A percentile compares a stretch with the other conserved stretches of the same genome.
Conservation (phyloP, 2,329 filamentous ascomycete genomes). For the Pseudogymnoascus sp. region DNA sequence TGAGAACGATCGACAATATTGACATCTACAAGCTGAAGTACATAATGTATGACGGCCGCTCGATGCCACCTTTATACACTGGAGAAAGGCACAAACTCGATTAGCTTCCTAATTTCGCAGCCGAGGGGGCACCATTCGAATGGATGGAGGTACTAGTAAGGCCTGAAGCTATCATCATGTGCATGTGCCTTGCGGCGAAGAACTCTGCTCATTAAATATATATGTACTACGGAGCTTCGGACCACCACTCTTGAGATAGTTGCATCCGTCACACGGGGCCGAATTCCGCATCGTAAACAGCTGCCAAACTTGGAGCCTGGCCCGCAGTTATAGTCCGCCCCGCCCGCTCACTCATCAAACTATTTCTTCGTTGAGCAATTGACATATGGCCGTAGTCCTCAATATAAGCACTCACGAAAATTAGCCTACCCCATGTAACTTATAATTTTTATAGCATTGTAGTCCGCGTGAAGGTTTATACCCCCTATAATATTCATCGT, state of each 20-base stretch:
- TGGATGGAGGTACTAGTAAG: background rate
- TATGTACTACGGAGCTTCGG: background rate
- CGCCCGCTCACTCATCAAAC: background rate
- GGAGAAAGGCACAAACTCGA: slow-evolving; percentile 4
- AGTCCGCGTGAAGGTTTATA: background rate
- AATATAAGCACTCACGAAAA: background rate
- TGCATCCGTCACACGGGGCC: background rate
- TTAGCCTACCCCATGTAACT: background rate
- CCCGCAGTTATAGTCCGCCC: background rate
- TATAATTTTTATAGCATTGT: background rate
- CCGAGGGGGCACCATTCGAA: background rate
- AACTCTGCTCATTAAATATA: background rate
- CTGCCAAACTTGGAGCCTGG: background rate
- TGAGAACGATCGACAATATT: slow-evolving; percentile 15
- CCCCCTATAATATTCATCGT: background rate
- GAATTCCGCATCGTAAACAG: background rate
- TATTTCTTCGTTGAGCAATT: background rate
- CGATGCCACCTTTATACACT: slow-evolving; percentile 13
- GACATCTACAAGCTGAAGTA: slow-evolving; percentile 11
- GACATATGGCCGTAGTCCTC: background rate
- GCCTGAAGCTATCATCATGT: background rate
- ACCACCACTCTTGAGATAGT: background rate
- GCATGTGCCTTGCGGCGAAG: background rate
- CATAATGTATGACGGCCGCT: slow-evolving; percentile 15
- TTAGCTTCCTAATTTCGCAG: background rate